These are phyloP conservation scores for Viola pubescens DNA, from an alignment of 441 rosid genomes.

Conservation along the genomic window DNA sequence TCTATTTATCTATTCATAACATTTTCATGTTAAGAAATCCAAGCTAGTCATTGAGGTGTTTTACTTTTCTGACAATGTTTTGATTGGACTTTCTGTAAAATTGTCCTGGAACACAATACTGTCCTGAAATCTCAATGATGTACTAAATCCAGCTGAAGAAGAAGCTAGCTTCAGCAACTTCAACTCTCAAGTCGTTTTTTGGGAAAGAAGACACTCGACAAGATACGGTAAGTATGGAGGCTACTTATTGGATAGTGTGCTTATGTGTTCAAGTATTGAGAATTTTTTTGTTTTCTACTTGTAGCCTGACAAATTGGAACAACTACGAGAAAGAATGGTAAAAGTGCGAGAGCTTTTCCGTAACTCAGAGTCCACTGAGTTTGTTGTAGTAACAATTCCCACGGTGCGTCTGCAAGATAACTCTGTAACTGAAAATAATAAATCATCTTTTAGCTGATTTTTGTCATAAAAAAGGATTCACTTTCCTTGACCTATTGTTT, in stretches of 20 bases:
- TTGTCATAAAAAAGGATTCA: background rate
- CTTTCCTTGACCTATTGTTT: no score
- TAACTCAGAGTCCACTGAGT: slow-evolving; percentile 48
- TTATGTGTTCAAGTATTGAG: slow-evolving; percentile 14
- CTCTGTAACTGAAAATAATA: background rate
- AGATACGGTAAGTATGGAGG: slow-evolving; percentile 39
- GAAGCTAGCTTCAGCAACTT: slow-evolving; percentile 61
- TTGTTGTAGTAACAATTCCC: slow-evolving; percentile 75
- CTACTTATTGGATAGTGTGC: slow-evolving; percentile 3
- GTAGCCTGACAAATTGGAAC: slow-evolving; percentile 55
- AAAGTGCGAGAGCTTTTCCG: slow-evolving; percentile 64
- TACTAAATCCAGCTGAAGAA: slow-evolving; percentile 46
- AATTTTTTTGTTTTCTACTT: slow-evolving; percentile 9
- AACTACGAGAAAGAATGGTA: slow-evolving; percentile 54
- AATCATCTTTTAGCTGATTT: background rate
- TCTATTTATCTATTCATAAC: no score
- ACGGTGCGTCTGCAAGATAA: slow-evolving; percentile 34
- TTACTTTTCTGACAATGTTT: background rate
- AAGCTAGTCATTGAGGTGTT: background rate
- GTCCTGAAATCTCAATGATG: slow-evolving; percentile 10
- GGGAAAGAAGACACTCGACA: slow-evolving; percentile 42
- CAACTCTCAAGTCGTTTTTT: slow-evolving; percentile 56
- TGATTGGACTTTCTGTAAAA: slow-evolving; percentile 6
- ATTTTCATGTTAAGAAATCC: no score
- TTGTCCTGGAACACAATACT: slow-evolving; percentile 6